Percentiles rank a stretch among this genome's conserved stretches.
These are phyloP conservation scores for Corrigiola litoralis DNA, from an alignment of 179 eudicot species.

Conservation along the genomic window DNA sequence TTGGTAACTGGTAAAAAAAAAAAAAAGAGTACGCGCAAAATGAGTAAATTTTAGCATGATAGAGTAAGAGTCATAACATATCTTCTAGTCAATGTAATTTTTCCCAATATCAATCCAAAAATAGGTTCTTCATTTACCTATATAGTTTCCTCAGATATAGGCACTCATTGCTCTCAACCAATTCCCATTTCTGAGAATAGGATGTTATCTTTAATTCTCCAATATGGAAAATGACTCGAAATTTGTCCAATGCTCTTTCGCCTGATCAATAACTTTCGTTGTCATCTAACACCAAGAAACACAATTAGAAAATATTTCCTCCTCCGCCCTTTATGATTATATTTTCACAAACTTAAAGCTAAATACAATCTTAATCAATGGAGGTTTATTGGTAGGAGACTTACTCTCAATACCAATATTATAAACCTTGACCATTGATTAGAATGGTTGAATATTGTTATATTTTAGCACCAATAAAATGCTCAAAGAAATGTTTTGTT, in stretches of 20 bases:
- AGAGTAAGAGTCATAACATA: no score
- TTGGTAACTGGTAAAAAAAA: no score
- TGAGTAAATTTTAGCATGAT: no score
- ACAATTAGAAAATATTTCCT: neutral
- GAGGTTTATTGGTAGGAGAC: neutral
- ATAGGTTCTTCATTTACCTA: conserved; percentile 4
- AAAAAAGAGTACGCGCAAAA: no score
- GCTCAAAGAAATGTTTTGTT: no score
- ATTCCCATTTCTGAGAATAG: conserved; percentile 48
- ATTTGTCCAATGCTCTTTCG: neutral
- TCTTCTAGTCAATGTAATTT: no score
- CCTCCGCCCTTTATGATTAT: neutral
- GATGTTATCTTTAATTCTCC: conserved; percentile 30
- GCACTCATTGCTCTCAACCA: conserved; percentile 58
- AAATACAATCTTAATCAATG: neutral
- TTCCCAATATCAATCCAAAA: conserved; percentile 8
- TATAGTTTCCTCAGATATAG: conserved; percentile 39
- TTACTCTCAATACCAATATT: neutral
- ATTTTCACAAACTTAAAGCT: neutral
- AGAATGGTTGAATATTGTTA: no score
- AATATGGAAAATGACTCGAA: neutral
- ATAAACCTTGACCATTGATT: neutral
- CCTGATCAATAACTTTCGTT: neutral
- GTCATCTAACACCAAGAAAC: neutral
- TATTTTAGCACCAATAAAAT: no score